Percentiles rank a stretch among this genome's conserved stretches.
These are phyloP conservation scores for Achaetomiella virescens DNA, from an alignment of 495 filamentous ascomycete species.

Conservation along the genomic window DNA sequence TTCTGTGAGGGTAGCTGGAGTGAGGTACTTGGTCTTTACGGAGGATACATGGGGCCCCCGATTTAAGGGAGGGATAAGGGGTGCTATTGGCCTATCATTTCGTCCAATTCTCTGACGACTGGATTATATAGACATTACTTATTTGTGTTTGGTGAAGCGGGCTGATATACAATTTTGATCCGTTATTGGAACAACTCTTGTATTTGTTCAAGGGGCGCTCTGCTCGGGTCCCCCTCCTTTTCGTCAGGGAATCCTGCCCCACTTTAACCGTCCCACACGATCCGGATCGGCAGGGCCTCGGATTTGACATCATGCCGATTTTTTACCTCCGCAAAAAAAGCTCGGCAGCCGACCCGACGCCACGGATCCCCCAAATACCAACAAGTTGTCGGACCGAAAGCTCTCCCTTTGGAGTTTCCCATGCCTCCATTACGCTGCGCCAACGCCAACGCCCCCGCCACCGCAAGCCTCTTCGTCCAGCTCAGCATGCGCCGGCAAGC, in stretches of 20 bases:
- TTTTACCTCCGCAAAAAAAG: conserved; percentile 26
- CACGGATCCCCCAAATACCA: not conserved
- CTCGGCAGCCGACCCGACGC: conserved; percentile 5
- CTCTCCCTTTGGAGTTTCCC: not conserved
- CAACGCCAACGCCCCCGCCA: conserved; percentile 32
- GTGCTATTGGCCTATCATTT: not conserved
- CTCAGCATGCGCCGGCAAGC: conserved; percentile 27
- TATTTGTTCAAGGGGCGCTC: too few species aligned
- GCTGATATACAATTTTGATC: not conserved
- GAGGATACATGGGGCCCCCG: too few species aligned
- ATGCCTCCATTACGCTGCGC: conserved; percentile 34
- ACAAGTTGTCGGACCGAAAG: not conserved
- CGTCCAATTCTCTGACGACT: not conserved
- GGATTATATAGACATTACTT: not conserved
- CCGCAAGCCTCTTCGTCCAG: conserved; percentile 36
- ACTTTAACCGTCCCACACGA: not conserved
- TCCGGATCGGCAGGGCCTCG: not conserved
- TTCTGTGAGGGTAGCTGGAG: conserved; percentile 17
- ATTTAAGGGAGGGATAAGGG: too few species aligned
- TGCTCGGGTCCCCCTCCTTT: too few species aligned
- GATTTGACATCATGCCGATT: conserved; percentile 40
- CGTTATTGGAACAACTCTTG: not conserved
- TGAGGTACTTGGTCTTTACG: too few species aligned
- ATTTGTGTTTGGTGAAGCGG: not conserved
- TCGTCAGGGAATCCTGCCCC: not conserved